Conservation (phyloP, 2,329 filamentous ascomycete genomes). For the Phyllosticta citriasiana region DNA sequence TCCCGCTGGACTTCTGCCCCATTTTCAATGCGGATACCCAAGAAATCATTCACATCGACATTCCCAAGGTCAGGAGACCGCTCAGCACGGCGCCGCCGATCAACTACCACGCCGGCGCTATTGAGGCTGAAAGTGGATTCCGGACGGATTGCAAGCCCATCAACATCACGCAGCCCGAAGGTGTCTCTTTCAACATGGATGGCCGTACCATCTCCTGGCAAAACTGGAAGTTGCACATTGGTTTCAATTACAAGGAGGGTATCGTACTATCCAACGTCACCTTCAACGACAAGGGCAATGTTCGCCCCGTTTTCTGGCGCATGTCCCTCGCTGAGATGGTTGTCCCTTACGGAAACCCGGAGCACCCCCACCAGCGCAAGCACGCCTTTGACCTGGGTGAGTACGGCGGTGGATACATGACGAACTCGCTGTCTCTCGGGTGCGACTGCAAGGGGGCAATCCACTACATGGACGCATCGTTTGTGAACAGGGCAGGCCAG, state of each 20-base stretch:
- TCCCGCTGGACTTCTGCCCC: conserved; percentile 85
- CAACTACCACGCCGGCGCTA: conserved; percentile 68
- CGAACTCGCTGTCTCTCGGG: conserved; percentile 64
- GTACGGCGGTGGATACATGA: conserved; percentile 76
- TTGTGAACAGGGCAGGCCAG: conserved; percentile 68
- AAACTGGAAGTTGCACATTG: conserved; percentile 87
- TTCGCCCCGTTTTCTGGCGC: conserved; percentile 76
- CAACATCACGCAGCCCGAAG: conserved; percentile 78
- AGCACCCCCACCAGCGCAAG: conserved; percentile 70
- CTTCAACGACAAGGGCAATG: conserved; percentile 70
- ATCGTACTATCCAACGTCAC: conserved; percentile 85
- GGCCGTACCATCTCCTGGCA: conserved; percentile 76
- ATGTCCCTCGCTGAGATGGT: conserved; percentile 90
- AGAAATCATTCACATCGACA: conserved; percentile 71
- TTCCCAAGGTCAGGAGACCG: conserved; percentile 67
- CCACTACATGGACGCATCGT: conserved; percentile 81
- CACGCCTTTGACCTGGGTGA: conserved; percentile 75
- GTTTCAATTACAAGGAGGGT: conserved; percentile 91
- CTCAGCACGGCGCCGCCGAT: conserved; percentile 61
- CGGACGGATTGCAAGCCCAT: conserved; percentile 74
- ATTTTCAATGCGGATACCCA: conserved; percentile 77
- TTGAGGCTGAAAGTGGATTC: conserved; percentile 67
- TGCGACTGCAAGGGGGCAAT: conserved; percentile 87
- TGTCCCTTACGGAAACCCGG: conserved; percentile 76
- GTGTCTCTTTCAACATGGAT: conserved; percentile 72